These are phyloP conservation scores for Syzygium aromaticum DNA, from an alignment of 345 rosid species.

Conservation along the genomic window DNA sequence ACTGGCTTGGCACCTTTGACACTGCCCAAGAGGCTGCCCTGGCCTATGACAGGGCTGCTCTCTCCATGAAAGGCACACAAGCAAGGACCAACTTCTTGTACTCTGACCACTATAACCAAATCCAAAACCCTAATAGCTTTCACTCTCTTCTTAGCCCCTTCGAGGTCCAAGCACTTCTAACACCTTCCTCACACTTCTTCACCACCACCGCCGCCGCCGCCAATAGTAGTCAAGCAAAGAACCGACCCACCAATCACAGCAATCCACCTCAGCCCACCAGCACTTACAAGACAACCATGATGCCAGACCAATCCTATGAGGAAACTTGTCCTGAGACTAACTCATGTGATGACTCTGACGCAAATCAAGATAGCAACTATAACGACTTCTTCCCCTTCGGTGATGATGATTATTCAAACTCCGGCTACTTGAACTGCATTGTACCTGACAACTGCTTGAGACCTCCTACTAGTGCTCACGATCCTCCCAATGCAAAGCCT, in stretches of 20 bases:
- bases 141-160: conserved; percentile 37
- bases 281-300: not conserved
- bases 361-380: conserved; percentile 1
- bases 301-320: not conserved
- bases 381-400: conserved; percentile 38
- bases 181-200: conserved; percentile 20
- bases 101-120: conserved; percentile 18
- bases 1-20: conserved; percentile 96
- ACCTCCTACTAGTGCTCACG: conserved; percentile 39
- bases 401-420: conserved; percentile 20
- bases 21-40: conserved; percentile 98
- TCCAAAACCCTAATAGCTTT: conserved; percentile 20
- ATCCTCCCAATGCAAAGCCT: not conserved
- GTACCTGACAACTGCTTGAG: conserved; percentile 88
- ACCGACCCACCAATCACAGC: conserved; percentile 1
- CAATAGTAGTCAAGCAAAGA: not conserved
- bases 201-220: not conserved
- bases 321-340: not conserved
- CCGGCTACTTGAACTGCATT: conserved; percentile 88
- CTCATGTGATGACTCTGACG: not conserved
- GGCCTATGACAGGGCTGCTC: conserved; percentile 95
- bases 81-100: conserved; percentile 87
- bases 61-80: conserved; percentile 89
- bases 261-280: conserved; percentile 14
- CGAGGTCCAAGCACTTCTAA: conserved; percentile 39